A percentile compares a stretch with the other conserved stretches of the same genome.
These are phyloP conservation scores for Isoetes engelmannii DNA, from an alignment of 83 land plant species.

Conservation along the genomic window DNA sequence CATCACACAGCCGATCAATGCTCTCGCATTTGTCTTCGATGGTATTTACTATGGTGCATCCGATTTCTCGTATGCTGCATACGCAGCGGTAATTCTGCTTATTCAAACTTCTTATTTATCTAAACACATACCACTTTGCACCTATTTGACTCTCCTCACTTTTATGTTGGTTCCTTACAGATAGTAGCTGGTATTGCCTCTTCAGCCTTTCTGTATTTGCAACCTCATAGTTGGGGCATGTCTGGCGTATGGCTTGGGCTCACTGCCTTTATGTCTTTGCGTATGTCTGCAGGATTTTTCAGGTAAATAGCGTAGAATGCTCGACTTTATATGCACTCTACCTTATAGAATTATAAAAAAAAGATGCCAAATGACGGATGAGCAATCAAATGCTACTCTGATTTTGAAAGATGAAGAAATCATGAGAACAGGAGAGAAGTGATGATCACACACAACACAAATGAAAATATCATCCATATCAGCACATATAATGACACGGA, in stretches of 20 bases:
- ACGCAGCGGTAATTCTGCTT: slow-evolving; percentile 53
- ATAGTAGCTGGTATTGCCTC: slow-evolving; percentile 62
- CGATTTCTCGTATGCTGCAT: slow-evolving; percentile 77
- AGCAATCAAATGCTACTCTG: no score
- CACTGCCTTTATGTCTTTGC: slow-evolving; percentile 64
- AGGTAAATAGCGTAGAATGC: slow-evolving; percentile 38
- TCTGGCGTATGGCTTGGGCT: slow-evolving; percentile 81
- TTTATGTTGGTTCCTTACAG: slow-evolving; percentile 28
- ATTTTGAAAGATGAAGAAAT: no score
- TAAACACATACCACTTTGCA: background rate
- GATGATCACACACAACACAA: no score
- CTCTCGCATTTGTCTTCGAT: slow-evolving; percentile 85
- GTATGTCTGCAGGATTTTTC: slow-evolving; percentile 58
- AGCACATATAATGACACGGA: no score
- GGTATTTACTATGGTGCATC: slow-evolving; percentile 86
- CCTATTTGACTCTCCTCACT: background rate
- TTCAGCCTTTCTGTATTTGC: slow-evolving; percentile 51
- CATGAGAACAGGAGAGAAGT: no score
- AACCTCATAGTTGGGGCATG: slow-evolving; percentile 56
- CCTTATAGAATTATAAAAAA: no score
- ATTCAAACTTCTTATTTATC: background rate
- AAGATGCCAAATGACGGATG: no score
- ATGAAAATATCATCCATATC: no score
- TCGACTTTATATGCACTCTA: no score
- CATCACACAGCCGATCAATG: slow-evolving; percentile 75